A percentile compares a stretch with the other conserved stretches of the same genome.
Conservation (phyloP, 805 yeast species). For the Myxozyma nipponensis region DNA sequence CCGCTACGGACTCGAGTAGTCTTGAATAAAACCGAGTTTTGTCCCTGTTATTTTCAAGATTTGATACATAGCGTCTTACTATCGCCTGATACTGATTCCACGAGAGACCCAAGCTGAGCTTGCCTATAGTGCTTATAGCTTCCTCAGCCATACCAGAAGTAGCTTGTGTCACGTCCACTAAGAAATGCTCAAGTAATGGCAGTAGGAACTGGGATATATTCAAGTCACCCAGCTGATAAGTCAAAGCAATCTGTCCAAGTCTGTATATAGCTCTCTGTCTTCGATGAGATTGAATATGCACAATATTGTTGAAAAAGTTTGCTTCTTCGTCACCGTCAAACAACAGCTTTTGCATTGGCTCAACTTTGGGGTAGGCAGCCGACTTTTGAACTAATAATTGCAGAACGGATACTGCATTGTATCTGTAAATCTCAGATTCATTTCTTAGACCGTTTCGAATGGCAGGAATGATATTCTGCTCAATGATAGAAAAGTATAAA, state of each 20-base stretch:
- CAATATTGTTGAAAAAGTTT: conserved; percentile 69
- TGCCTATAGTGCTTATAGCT: conserved; percentile 58
- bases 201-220: conserved; percentile 74
- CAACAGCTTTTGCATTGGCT: conserved; percentile 62
- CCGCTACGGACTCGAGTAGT: conserved; percentile 55
- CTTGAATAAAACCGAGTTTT: conserved; percentile 19
- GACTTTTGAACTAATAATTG: conserved; percentile 55
- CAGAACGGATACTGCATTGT: conserved; percentile 66
- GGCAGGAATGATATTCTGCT: conserved; percentile 57
- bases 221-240: conserved; percentile 44
- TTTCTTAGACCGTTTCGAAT: conserved; percentile 64
- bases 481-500: conserved; percentile 36
- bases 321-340: conserved; percentile 75
- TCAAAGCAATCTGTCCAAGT: conserved; percentile 47
- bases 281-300: conserved; percentile 79
- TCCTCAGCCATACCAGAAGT: conserved; percentile 40
- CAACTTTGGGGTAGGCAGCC: conserved; percentile 46
- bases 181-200: conserved; percentile 78
- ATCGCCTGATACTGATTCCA: conserved; percentile 82
- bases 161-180: conserved; percentile 42
- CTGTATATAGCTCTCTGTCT: conserved; percentile 79
- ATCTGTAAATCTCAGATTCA: conserved; percentile 56
- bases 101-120: conserved; percentile 53
- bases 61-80: conserved; percentile 60
- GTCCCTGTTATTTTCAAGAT: conserved; percentile 42